These are phyloP conservation scores for Spergularia bocconei DNA, from an alignment of 148 eudicot genomes.

Conservation along the genomic window DNA sequence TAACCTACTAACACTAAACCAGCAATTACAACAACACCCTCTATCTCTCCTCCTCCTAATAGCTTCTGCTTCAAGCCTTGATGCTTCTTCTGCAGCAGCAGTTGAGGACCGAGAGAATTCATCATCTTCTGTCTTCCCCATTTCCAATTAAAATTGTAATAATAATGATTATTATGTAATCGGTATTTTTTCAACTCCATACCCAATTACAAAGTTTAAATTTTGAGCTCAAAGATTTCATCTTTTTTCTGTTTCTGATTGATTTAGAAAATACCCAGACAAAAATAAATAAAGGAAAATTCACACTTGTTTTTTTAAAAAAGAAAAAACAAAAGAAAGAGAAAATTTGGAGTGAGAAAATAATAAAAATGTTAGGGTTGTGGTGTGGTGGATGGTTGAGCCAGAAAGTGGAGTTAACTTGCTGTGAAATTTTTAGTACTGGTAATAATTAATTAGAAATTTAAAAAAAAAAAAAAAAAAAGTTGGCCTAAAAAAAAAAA, in stretches of 20 bases:
- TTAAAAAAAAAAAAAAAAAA: background rate
- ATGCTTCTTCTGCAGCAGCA: conserved; percentile 29
- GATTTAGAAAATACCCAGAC: background rate
- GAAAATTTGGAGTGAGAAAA: conserved; percentile 5
- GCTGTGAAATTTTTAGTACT: conserved; percentile 25
- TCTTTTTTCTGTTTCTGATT: conserved; percentile 2
- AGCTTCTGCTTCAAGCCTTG: conserved; percentile 20
- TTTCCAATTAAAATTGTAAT: conserved; percentile 14
- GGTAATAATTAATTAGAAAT: background rate
- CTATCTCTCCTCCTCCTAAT: conserved; percentile 24
- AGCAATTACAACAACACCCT: conserved; percentile 23
- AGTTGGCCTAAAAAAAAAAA: background rate
- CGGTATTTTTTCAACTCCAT: conserved; percentile 29
- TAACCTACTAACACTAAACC: conserved; percentile 29
- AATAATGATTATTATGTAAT: conserved; percentile 5
- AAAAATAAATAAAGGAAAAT: background rate
- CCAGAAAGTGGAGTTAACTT: conserved; percentile 26
- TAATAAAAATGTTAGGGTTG: conserved; percentile 22
- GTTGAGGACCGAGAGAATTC: conserved; percentile 31
- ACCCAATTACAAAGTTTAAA: conserved; percentile 28
- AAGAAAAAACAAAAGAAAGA: conserved; percentile 16
- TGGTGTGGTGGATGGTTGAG: conserved; percentile 32
- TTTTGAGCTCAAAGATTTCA: conserved; percentile 32
- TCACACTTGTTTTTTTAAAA: background rate
- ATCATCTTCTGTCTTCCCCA: conserved; percentile 47